Conservation (phyloP, 75 land plant species). For the Pseudotsuga menziesii region DNA sequence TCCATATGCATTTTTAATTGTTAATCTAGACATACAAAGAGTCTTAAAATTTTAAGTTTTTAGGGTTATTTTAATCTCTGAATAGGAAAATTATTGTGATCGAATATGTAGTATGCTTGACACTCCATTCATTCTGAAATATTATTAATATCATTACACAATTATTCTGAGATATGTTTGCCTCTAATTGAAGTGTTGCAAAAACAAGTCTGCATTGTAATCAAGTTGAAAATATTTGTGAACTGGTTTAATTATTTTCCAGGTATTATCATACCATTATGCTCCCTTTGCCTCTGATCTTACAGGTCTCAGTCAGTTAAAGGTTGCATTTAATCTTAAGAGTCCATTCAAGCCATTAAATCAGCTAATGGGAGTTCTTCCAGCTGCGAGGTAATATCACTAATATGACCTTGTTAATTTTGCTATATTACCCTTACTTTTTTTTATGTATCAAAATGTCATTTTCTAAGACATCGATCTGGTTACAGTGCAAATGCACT, state of each 20-base stretch:
- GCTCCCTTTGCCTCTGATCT: slow-evolving; percentile 45
- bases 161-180: neutral
- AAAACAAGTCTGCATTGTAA: neutral
- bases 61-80: too few relatives aligned
- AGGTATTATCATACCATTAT: slow-evolving; percentile 45
- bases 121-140: neutral
- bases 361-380: slow-evolving; percentile 43
- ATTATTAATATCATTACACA: too few relatives aligned
- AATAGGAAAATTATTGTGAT: too few relatives aligned
- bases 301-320: slow-evolving; percentile 1
- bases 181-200: neutral
- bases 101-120: too few relatives aligned
- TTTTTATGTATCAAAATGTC: too few relatives aligned
- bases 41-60: too few relatives aligned
- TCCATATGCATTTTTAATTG: too few relatives aligned
- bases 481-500: too few relatives aligned
- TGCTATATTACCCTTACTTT: too few relatives aligned
- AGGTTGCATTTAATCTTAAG: slow-evolving; percentile 16
- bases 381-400: slow-evolving; percentile 28
- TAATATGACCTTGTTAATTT: too few relatives aligned
- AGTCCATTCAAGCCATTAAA: slow-evolving; percentile 40
- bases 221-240: neutral
- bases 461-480: too few relatives aligned
- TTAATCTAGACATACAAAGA: too few relatives aligned
- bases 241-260: slow-evolving; percentile 1